A percentile compares a stretch with the other conserved stretches of the same genome.
phyloP scores from a whole-genome alignment of 192 early-diverging fungal species.

The Backusella sp. region DNA sequence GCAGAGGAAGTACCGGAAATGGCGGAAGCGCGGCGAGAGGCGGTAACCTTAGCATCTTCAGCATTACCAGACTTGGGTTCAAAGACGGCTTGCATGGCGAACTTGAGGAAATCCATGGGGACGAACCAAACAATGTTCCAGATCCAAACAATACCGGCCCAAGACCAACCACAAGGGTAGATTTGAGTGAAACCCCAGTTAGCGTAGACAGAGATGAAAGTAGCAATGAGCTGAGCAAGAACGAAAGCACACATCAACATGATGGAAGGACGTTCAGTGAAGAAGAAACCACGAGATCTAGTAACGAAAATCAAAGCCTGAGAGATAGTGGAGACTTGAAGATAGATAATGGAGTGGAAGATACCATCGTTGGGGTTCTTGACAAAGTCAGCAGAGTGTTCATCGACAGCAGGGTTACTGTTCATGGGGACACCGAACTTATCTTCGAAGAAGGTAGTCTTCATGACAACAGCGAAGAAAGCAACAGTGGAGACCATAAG shows the following conservation, averaged over 20 bases:
- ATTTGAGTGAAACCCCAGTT: conserved; percentile 79
- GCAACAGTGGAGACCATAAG: conserved; percentile 77
- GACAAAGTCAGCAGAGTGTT: neutral
- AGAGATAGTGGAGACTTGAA: conserved; percentile 59
- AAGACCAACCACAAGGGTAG: conserved; percentile 69
- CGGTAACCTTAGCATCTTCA: conserved; percentile 19
- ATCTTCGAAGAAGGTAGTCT: conserved; percentile 57
- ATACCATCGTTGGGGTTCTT: conserved; percentile 58
- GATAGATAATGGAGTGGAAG: conserved; percentile 75
- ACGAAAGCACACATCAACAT: conserved; percentile 68
- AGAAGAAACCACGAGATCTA: conserved; percentile 31
- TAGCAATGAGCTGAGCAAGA: conserved; percentile 69
- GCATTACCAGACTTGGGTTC: conserved; percentile 45
- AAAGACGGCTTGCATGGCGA: conserved; percentile 60
- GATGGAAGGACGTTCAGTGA: conserved; percentile 66
- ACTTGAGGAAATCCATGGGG: conserved; percentile 78
- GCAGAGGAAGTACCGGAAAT: conserved; percentile 35
- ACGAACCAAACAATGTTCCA: conserved; percentile 81
- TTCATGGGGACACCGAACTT: conserved; percentile 19
- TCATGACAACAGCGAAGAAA: conserved; percentile 61
- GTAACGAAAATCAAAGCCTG: too few species aligned
- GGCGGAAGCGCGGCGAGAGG: conserved; percentile 24
- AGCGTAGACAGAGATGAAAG: conserved; percentile 82
- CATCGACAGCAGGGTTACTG: neutral
- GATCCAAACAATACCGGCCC: conserved; percentile 75